Evolutionary conservation across 495 filamentous ascomycete genomes (phyloP).

Genomic region (Cladorrhinum samala): DNA sequence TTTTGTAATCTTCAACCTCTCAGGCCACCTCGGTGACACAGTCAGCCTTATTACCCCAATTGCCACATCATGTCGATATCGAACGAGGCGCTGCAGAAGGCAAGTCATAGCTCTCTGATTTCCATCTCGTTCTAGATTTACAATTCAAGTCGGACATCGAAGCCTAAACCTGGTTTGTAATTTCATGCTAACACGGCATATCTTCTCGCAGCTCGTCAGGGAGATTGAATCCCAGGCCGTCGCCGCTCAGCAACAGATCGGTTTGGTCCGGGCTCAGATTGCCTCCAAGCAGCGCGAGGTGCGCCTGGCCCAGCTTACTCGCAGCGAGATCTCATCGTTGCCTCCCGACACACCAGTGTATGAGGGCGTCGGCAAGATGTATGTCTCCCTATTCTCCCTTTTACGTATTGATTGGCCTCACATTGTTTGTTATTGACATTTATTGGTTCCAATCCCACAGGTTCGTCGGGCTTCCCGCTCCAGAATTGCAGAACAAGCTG

Average conservation of each 20-base stretch:
- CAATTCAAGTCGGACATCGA: not conserved
- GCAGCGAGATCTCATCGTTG: conserved; percentile 69
- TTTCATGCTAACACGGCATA: not conserved
- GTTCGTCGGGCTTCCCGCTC: conserved; percentile 77
- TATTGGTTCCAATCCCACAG: no score
- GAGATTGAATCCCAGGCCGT: conserved; percentile 89
- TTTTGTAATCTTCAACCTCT: not conserved
- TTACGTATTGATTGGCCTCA: not conserved
- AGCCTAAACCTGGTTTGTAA: not conserved
- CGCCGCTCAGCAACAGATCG: conserved; percentile 85
- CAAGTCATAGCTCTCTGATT: conserved; percentile 27
- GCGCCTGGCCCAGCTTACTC: conserved; percentile 82
- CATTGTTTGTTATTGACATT: not conserved
- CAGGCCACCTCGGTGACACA: not conserved
- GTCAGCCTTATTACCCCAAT: not conserved
- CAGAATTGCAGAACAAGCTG: conserved; percentile 68
- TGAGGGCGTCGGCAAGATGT: conserved; percentile 97
- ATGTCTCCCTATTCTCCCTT: conserved; percentile 25
- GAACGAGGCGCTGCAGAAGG: conserved; percentile 93
- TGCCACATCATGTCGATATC: conserved; percentile 78
- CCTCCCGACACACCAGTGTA: conserved; percentile 80
- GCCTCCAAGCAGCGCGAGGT: conserved; percentile 81
- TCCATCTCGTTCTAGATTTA: not conserved
- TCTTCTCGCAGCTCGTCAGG: conserved; percentile 63
- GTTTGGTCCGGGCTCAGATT: conserved; percentile 78